phyloP scores from a whole-genome alignment of 768 basidiomycete species.

The Saitozyma sp. region DNA sequence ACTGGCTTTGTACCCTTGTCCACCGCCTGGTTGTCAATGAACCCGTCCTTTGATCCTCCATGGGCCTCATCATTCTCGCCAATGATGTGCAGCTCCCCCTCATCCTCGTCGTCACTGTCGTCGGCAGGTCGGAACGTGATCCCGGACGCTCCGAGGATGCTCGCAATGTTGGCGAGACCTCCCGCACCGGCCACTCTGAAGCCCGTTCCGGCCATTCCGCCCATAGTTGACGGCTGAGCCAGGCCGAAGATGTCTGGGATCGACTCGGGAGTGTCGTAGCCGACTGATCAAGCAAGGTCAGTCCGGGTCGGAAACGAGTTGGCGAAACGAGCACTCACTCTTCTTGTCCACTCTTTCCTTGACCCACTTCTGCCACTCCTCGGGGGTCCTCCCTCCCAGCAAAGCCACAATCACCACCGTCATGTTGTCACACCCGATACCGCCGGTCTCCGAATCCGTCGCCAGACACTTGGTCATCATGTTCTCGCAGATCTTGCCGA shows the following conservation, averaged over 20 bases:
- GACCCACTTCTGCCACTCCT: constrained; percentile 91
- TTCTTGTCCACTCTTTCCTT: constrained; percentile 72
- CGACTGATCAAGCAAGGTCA: constrained; percentile 54
- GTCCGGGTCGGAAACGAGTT: not conserved
- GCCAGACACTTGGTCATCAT: constrained; percentile 92
- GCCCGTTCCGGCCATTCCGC: constrained; percentile 26
- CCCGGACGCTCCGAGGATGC: constrained; percentile 63
- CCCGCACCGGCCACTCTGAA: constrained; percentile 52
- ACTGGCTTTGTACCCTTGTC: constrained; percentile 25
- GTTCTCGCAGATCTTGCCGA: constrained; percentile 80
- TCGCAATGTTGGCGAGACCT: constrained; percentile 60
- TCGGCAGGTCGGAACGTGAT: constrained; percentile 66
- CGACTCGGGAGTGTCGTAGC: constrained; percentile 72
- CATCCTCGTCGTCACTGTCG: constrained; percentile 61
- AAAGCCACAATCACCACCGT: constrained; percentile 88
- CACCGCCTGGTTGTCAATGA: constrained; percentile 30
- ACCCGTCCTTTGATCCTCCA: constrained; percentile 29
- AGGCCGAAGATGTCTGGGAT: constrained; percentile 65
- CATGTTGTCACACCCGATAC: constrained; percentile 99
- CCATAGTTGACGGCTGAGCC: constrained; percentile 13
- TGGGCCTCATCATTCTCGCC: constrained; percentile 55
- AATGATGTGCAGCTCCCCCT: constrained; percentile 58
- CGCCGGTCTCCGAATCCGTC: constrained; percentile 86
- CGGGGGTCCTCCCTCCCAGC: constrained; percentile 79
- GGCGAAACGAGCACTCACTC: constrained; percentile 24